Evolutionary conservation across 2,329 filamentous ascomycete genomes (phyloP), one percentile per base, ranked within the genome.

Genomic region (Hymenoscyphus scutula): DNA sequence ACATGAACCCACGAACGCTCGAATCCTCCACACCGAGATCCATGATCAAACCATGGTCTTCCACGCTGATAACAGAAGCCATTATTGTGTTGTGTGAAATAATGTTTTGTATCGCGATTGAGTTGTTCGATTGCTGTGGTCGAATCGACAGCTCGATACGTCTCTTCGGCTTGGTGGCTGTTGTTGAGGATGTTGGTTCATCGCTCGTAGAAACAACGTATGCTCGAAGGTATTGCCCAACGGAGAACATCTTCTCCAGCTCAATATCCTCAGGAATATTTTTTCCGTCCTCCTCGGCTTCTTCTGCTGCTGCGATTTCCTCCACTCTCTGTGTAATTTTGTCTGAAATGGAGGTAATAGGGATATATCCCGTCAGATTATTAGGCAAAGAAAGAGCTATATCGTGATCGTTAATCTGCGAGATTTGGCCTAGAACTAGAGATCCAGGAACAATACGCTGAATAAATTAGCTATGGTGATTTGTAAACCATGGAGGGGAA

Each of bases 31-130:
- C 80, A 19, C 92, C 92, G 41, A 98, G 78, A 69, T 97, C 92
- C 92, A 99, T 97, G 61, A 98, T 85, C 62, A 95, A 84, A 65
- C 95, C 95, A 72, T 97, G 93, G 71, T 99, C 96, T 76, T 99
- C 94, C n/a, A 96, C 89, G 76, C 94, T 99, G 58, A 84, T 78
- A 29, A 99, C 88, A 0, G 92, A 89, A 1, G 92, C 94, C 82
- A 98, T 96, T 23, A 98, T 80, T 54, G 90, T 92, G 67, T 81
- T 83, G 72, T 96, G 89, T 48, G 83, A 77, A 10, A 95, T 86
- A 10, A 97, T 77, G 70, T 92, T 91, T 48, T 89, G 85, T 68
- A 85, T 83, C 3, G 84, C 80, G 25, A 99, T 79, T 1, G 90
- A 89, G 2, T 84, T 83, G 74, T 99, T 99, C 60, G 91, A 83